A percentile compares a stretch with the other conserved stretches of the same genome.
Evolutionary conservation across 2,329 filamentous ascomycete genomes (phyloP).

Genomic region (Penicillium verrucosum): DNA sequence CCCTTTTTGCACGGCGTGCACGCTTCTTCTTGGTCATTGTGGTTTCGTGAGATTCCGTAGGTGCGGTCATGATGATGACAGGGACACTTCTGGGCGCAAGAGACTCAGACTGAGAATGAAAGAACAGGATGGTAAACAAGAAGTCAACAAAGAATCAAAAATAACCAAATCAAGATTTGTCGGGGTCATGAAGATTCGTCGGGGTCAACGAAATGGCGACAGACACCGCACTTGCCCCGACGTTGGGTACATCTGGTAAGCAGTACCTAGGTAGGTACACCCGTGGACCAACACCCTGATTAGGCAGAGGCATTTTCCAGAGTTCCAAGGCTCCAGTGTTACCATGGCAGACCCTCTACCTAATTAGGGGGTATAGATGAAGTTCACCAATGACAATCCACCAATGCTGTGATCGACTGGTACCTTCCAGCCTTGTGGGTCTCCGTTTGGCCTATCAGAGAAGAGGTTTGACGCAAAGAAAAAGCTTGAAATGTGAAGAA

Average conservation of each 20-base stretch:
- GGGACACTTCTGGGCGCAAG: background rate
- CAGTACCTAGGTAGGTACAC: too few relatives aligned
- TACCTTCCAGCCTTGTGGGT: background rate
- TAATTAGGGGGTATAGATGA: background rate
- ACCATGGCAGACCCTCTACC: background rate
- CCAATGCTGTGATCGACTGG: background rate
- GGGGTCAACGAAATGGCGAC: background rate
- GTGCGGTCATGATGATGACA: background rate
- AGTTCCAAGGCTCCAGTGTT: background rate
- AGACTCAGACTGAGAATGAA: background rate
- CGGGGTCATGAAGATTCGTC: background rate
- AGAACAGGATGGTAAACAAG: background rate
- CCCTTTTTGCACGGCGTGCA: slow-evolving; percentile 8
- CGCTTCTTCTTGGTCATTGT: slow-evolving; percentile 13
- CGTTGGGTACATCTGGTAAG: too few relatives aligned
- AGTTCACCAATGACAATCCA: background rate
- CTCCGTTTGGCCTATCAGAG: background rate
- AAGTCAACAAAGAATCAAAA: too few relatives aligned
- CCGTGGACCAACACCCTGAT: too few relatives aligned
- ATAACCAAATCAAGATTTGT: background rate
- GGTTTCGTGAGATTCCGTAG: background rate
- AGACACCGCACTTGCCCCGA: background rate
- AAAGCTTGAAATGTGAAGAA: background rate
- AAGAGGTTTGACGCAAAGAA: background rate
- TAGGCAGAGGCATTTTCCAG: slow-evolving; percentile 1